Evolutionary conservation across 768 basidiomycete species (phyloP), one percentile per base, ranked within the genome.

Genomic region (Zangia roseola): DNA sequence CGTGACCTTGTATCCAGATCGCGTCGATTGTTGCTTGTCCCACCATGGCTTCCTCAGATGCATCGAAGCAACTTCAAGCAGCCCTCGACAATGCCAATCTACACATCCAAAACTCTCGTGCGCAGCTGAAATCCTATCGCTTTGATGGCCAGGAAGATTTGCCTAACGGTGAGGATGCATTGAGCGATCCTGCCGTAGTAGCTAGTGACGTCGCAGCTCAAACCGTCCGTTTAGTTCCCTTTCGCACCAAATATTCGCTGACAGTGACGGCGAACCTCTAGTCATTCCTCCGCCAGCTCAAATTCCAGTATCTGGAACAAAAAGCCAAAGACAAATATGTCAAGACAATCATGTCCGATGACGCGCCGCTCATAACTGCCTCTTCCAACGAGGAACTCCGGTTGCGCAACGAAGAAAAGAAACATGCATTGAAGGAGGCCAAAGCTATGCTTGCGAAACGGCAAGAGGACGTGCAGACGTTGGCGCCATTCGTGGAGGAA

Each of bases 261-360:
- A 13, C 53, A n/a, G n/a, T 55, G 38, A 67, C 37, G 34, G 30
- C 16, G 8, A 12, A 8, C 20, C 41, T n/a, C 14, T 44, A 89
- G 88, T 73, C 82, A 7, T 88, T 83, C 57, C 72, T 92, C 17
- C 77, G 85, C 20, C 89, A 89, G 58, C 80, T 94, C 23, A 94
- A 94, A 68, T 92, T 91, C 60, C 87, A 89, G 54, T 93, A 91
- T 62, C 71, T 93, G 16, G 91, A 95, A 60, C 89, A 92, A 65
- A 89, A 92, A 56, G 89, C 93, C 4, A 95, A 94, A 62, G 83
- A 91, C 58, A 84, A 87, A 67, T 94, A 94, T 60, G 77, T 93
- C 57, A 86, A 87, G 64, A 84, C 83, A 1, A 92, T 94, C 57
- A 86, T 92, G 41, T 89, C 84, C 62, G 87, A 93, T 53, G 89